Evolutionary conservation across 768 basidiomycete genomes (phyloP).

Genomic region (Serendipita indica): DNA sequence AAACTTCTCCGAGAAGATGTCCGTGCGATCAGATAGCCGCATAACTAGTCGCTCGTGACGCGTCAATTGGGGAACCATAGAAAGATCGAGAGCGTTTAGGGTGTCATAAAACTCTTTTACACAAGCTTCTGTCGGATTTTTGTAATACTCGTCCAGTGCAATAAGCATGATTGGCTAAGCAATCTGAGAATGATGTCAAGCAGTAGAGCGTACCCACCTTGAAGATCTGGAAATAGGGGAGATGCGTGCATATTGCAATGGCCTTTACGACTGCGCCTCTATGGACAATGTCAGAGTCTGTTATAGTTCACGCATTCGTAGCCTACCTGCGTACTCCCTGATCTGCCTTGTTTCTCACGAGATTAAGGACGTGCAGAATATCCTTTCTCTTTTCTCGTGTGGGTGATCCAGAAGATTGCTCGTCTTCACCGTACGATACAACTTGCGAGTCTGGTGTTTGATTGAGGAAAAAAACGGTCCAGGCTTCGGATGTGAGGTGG

Average conservation of each 20-base stretch:
- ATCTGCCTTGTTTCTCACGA: constrained; percentile 85
- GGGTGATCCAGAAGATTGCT: not conserved
- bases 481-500: constrained; percentile 86
- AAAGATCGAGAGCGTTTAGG: constrained; percentile 80
- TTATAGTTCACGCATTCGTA: not conserved
- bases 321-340: constrained; percentile 60
- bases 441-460: constrained; percentile 84
- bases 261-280: constrained; percentile 82
- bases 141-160: constrained; percentile 90
- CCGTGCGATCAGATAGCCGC: constrained; percentile 80
- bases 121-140: constrained; percentile 76
- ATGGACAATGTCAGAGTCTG: constrained; percentile 32
- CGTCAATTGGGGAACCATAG: constrained; percentile 60
- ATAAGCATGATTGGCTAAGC: constrained; percentile 81
- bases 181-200: not conserved
- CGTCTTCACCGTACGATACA: constrained; percentile 55
- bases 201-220: constrained; percentile 38
- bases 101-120: constrained; percentile 83
- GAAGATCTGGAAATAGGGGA: constrained; percentile 92
- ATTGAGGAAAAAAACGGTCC: constrained; percentile 98
- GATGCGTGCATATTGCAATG: constrained; percentile 81
- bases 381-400: constrained; percentile 13
- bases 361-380: constrained; percentile 77
- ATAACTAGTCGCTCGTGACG: constrained; percentile 78
- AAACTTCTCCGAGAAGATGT: constrained; percentile 83